Evolutionary conservation across 106 monocot species (phyloP), one percentile per base, ranked within the genome.

Genomic region (Posidonia australis): DNA sequence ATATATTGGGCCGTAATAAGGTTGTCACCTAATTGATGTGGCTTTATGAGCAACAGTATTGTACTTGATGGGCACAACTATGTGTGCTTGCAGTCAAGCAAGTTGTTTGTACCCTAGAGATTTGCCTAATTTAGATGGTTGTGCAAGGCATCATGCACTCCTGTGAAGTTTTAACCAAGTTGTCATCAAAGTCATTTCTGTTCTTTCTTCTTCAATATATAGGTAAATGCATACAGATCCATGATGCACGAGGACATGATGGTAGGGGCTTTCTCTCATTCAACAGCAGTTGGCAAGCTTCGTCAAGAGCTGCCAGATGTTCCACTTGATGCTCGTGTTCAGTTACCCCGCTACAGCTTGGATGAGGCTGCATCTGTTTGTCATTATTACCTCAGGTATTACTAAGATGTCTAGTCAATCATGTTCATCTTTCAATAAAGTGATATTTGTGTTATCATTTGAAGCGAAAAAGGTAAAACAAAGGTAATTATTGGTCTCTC

Each of bases 231-330:
- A 44, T 98, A 74, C 54, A 87, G 91, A 77, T 83, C 91, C 45
- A 98, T 98, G 98, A 63, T 83, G 75, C 98, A 98, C 74, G 59
- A 74, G 66, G 91, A 91, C 61, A 91, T 91, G 98, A 98, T 98
- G 98, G 64, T 98, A 41, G 98, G 98, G 54, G 84, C 91, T 53
- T 98, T 91, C 70, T 98, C 98, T 63, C 90, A 98, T 68, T 98
- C 98, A 54, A 98, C 90, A 21, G 91, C 87, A 66, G 98, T 98
- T n/a, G 96, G 96, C 22, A 98, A 98, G 61, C 77, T 98, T 49
- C 84, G 91, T 36, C 70, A 90, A 72, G 82, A 98, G 1, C 77
- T 91, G 20, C 98, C 90, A 56, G 85, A 88, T 76, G 91, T 98
- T 62, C 98, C 98, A 18, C 26, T 69, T 61, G 87, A 80, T 79